Evolutionary conservation across 352 stramenopile species (phyloP).

Genomic region (Phytopythium litorale): DNA sequence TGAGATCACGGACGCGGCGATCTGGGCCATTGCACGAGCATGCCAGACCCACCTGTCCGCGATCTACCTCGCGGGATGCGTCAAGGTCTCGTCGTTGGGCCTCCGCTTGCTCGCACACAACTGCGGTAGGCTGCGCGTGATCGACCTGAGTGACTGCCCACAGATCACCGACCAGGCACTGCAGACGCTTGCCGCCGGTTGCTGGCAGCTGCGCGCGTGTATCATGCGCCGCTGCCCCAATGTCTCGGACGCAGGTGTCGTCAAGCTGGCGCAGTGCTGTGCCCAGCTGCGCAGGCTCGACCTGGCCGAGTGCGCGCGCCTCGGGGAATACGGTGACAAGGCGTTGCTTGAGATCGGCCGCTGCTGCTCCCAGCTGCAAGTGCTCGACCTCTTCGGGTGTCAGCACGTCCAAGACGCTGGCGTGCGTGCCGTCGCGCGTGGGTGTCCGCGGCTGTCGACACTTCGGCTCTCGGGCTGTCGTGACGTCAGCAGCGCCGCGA

Average conservation of each 20-base stretch:
- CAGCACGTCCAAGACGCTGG: constrained; percentile 83
- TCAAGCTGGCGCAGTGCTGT: constrained; percentile 87
- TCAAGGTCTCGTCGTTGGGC: constrained; percentile 84
- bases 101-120: constrained; percentile 87
- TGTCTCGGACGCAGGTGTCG: constrained; percentile 82
- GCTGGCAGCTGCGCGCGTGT: constrained; percentile 81
- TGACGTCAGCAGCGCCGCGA: constrained; percentile 68
- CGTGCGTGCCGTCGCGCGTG: constrained; percentile 74
- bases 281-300: constrained; percentile 76
- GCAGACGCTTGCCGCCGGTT: constrained; percentile 84
- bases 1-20: constrained; percentile 83
- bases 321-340: constrained; percentile 92
- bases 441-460: constrained; percentile 81
- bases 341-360: constrained; percentile 86
- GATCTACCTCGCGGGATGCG: constrained; percentile 79
- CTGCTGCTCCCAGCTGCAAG: constrained; percentile 66
- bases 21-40: constrained; percentile 85
- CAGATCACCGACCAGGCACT: constrained; percentile 83
- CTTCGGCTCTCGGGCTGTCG: constrained; percentile 86
- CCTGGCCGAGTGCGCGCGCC: constrained; percentile 78
- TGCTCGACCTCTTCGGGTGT: constrained; percentile 87
- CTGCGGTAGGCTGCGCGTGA: constrained; percentile 58
- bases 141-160: constrained; percentile 86
- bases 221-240: constrained; percentile 76
- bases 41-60: constrained; percentile 53